phyloP scores from a whole-genome alignment of 1,284 basidiomycete species.

The Takashimella tepidaria region DNA sequence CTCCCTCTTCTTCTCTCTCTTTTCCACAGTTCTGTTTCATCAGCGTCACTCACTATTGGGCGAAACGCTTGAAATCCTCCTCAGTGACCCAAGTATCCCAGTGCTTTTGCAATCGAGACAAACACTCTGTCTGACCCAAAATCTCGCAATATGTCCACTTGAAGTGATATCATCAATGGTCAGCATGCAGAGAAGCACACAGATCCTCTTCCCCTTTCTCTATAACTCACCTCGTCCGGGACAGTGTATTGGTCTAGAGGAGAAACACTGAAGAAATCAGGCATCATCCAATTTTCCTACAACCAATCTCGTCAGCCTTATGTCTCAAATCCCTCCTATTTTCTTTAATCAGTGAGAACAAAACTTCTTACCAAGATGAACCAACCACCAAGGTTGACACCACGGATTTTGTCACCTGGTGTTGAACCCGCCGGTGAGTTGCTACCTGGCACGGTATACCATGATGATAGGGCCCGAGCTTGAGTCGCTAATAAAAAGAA shows the following conservation, averaged over 20 bases:
- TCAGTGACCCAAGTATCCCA: conserved; percentile 45
- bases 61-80: conserved; percentile 44
- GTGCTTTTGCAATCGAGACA: conserved; percentile 24
- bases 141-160: background rate
- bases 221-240: conserved; percentile 25
- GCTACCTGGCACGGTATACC: conserved; percentile 33
- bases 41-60: conserved; percentile 21
- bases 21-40: too few species aligned
- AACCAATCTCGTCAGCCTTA: too few species aligned
- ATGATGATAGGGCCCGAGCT: conserved; percentile 20
- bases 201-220: too few species aligned
- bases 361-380: conserved; percentile 17
- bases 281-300: conserved; percentile 39
- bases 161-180: too few species aligned
- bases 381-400: conserved; percentile 43
- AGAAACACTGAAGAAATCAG: conserved; percentile 23
- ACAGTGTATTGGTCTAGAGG: conserved; percentile 17
- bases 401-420: conserved; percentile 32
- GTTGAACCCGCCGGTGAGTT: conserved; percentile 21
- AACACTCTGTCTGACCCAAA: conserved; percentile 26
- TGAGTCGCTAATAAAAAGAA: conserved; percentile 5
- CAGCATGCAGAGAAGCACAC: too few species aligned
- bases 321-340: too few species aligned
- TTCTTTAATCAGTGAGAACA: too few species aligned
- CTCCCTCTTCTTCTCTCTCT: too few species aligned